Evolutionary conservation across 306 rosid species (phyloP).

Genomic region (Ammopiptanthus mongolicus): DNA sequence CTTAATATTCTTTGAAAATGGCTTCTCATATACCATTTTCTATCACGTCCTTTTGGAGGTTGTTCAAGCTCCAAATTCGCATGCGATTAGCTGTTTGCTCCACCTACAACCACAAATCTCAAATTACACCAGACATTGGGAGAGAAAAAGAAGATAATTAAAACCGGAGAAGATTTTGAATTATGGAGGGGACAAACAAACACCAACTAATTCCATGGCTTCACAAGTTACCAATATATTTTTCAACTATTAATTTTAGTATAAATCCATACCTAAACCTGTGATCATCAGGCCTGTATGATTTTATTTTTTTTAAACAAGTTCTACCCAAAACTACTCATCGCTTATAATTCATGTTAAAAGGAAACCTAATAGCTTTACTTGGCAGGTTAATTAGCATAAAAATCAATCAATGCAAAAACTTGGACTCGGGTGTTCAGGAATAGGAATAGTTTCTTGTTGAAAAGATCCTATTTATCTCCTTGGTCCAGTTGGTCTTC

Average conservation of each 20-base stretch:
- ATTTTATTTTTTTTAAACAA: background rate
- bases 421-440: background rate
- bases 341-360: background rate
- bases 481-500: conserved; percentile 41
- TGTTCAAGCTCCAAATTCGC: conserved; percentile 33
- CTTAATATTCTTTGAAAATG: background rate
- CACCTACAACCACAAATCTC: conserved; percentile 31
- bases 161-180: background rate
- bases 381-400: background rate
- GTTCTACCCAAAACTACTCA: background rate
- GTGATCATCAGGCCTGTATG: background rate
- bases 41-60: background rate
- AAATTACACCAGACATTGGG: background rate
- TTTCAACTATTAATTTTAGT: background rate
- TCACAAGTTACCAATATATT: background rate
- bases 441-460: too few relatives aligned
- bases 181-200: background rate
- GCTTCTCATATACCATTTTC: background rate
- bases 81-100: conserved; percentile 45
- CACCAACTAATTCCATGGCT: background rate
- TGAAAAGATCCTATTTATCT: conserved; percentile 11
- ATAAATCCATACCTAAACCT: background rate
- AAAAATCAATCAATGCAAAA: too few relatives aligned
- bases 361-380: background rate
- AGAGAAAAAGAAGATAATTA: background rate